Evolutionary conservation across 768 basidiomycete species (phyloP).

Genomic region (Trametes meyenii): DNA sequence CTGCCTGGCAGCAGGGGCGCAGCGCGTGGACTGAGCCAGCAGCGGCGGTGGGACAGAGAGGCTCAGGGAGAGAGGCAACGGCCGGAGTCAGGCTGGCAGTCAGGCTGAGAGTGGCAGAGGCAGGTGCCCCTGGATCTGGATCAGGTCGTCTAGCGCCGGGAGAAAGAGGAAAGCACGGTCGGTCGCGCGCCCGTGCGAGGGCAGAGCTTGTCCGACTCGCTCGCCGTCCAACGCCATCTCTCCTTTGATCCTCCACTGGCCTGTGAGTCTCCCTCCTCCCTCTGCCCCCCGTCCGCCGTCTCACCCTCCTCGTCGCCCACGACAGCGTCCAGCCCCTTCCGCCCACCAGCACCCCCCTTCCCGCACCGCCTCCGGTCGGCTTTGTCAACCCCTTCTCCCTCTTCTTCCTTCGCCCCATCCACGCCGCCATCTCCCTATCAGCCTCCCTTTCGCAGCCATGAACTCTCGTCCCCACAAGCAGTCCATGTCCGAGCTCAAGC

Average conservation of each 20-base stretch:
- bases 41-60: too few relatives aligned
- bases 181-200: conserved; percentile 1
- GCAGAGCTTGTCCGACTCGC: background rate
- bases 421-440: conserved; percentile 5
- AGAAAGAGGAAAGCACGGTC: background rate
- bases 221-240: conserved; percentile 16
- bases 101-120: too few relatives aligned
- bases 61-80: too few relatives aligned
- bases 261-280: conserved; percentile 11
- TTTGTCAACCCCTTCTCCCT: conserved; percentile 8
- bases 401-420: conserved; percentile 13
- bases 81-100: background rate
- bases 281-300: background rate
- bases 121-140: background rate
- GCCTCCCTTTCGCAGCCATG: conserved; percentile 43
- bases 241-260: conserved; percentile 23
- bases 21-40: too few relatives aligned
- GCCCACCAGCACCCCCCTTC: conserved; percentile 13
- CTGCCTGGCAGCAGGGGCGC: too few relatives aligned
- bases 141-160: background rate
- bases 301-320: background rate
- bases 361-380: conserved; percentile 2
- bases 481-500: conserved; percentile 98
- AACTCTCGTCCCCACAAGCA: conserved; percentile 83
- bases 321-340: conserved; percentile 13